A percentile compares a stretch with the other conserved stretches of the same genome.
phyloP scores from a whole-genome alignment of 495 filamentous ascomycete genomes.

The Neurospora sp. region DNA sequence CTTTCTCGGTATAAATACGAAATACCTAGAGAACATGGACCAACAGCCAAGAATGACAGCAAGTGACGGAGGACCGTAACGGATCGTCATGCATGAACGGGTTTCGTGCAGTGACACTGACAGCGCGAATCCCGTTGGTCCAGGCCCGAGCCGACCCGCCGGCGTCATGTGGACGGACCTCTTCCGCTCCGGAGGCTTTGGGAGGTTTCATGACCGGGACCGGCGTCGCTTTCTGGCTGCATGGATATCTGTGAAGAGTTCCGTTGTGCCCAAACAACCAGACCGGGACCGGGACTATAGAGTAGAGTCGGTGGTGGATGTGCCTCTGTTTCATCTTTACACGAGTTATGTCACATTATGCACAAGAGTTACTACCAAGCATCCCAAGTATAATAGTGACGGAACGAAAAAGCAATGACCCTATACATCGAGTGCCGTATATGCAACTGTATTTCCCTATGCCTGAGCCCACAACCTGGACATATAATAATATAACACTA shows the following conservation, averaged over 20 bases:
- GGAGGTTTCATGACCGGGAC: not conserved
- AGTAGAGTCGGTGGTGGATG: not conserved
- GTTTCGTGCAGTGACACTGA: not conserved
- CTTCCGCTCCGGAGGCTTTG: not conserved
- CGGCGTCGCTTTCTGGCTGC: not conserved
- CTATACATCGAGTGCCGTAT: not conserved
- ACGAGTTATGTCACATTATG: not conserved
- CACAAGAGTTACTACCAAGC: not conserved
- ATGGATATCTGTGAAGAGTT: not conserved
- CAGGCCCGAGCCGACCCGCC: not conserved
- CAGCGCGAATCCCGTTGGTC: not conserved
- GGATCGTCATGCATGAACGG: not conserved
- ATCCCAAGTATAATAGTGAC: not conserved
- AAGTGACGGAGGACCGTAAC: not conserved
- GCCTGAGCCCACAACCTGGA: not conserved
- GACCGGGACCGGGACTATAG: not conserved
- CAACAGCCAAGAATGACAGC: not conserved
- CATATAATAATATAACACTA: not conserved
- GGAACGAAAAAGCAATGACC: not conserved
- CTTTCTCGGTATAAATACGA: not conserved
- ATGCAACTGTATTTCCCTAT: not conserved
- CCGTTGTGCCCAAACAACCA: not conserved
- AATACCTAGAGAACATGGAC: not conserved
- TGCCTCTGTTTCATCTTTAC: not conserved
- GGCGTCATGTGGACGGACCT: not conserved